Evolutionary conservation across 352 stramenopile species (phyloP), one percentile per base, ranked within the genome.

Genomic region (Globisporangium polare): DNA sequence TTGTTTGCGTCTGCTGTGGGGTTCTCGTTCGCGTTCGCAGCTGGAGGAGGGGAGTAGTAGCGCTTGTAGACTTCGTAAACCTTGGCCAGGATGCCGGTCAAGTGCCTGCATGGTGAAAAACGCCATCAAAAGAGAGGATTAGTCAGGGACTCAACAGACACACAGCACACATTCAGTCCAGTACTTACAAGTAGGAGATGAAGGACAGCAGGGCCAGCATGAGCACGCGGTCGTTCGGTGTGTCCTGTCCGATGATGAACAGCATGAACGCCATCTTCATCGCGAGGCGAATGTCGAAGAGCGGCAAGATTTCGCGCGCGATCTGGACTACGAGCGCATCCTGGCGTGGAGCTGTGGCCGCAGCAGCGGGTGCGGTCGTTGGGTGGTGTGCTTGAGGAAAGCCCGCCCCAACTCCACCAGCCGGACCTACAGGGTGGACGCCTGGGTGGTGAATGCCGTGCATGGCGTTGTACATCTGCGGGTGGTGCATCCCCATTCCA

Each of bases 251-350:
- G 58, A 95, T 91, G 60, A 95, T 90, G 64, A 93, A 92, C 33
- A 95, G 73, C 86, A 95, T 95, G 61, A 95, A 92, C 20, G 72
- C 71, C 86, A 95, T 95, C 65, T 95, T 95, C 51, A 95, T 67
- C 22, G 83, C 82, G 45, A 95, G 68, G 6, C 83, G 83, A 18
- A 89, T 68, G 63, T 95, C 86, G 39, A 92, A 63, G n/a, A 93
- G 69, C 42, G 68, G 69, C 12, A 81, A 51, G 10, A 90, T 72
- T 53, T 92, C 80, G 18, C 74, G 80, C 3, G 75, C 60, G 53
- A 89, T 77, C 41, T 85, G 69, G 10, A 77, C 70, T 7, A 87
- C 54, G 2, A 75, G 58, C 2, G 62, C 64, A 68, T 71, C 54
- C 46, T 62, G 64, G 7, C 62, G 66, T 5, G 47, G 17, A 12